phyloP scores from a whole-genome alignment of 352 stramenopile genomes.

The Pythium phragmitis region DNA sequence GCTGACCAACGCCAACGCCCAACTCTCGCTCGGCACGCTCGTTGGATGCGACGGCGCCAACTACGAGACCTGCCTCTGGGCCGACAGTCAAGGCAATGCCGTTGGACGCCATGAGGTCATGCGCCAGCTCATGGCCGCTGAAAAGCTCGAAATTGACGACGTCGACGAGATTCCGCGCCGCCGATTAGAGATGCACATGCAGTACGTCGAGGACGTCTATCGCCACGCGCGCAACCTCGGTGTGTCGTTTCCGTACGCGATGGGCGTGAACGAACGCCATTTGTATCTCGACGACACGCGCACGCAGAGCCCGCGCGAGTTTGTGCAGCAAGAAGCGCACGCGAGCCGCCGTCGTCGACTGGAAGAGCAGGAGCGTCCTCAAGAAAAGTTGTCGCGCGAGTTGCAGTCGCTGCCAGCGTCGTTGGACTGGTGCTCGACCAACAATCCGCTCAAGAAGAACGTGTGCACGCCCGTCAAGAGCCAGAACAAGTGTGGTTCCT shows the following conservation, averaged over 20 bases:
- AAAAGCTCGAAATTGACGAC: constrained; percentile 33
- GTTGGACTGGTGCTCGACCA: constrained; percentile 72
- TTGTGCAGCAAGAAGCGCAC: constrained; percentile 59
- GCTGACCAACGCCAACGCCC: constrained; percentile 13
- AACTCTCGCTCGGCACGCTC: constrained; percentile 53
- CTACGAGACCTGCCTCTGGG: constrained; percentile 48
- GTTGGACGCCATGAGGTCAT: constrained; percentile 47
- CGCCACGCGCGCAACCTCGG: constrained; percentile 35
- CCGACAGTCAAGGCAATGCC: constrained; percentile 35
- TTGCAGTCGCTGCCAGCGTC: constrained; percentile 33
- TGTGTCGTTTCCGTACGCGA: constrained; percentile 56
- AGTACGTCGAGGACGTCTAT: constrained; percentile 72
- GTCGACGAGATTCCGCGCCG: constrained; percentile 36
- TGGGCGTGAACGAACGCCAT: constrained; percentile 68
- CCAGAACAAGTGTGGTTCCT: constrained; percentile 82
- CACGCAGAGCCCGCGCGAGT: constrained; percentile 33
- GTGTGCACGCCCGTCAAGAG: constrained; percentile 78
- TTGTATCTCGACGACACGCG: constrained; percentile 52
- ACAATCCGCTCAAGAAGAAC: constrained; percentile 62
- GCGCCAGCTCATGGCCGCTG: constrained; percentile 53
- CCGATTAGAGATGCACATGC: constrained; percentile 57
- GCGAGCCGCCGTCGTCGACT: constrained; percentile 38
- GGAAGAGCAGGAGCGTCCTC: constrained; percentile 11
- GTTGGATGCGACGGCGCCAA: constrained; percentile 36
- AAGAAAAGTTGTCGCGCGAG: constrained; percentile 13